These are phyloP conservation scores for Obelidium mucronatum DNA, from an alignment of 192 early-diverging fungal genomes.

Conservation along the genomic window DNA sequence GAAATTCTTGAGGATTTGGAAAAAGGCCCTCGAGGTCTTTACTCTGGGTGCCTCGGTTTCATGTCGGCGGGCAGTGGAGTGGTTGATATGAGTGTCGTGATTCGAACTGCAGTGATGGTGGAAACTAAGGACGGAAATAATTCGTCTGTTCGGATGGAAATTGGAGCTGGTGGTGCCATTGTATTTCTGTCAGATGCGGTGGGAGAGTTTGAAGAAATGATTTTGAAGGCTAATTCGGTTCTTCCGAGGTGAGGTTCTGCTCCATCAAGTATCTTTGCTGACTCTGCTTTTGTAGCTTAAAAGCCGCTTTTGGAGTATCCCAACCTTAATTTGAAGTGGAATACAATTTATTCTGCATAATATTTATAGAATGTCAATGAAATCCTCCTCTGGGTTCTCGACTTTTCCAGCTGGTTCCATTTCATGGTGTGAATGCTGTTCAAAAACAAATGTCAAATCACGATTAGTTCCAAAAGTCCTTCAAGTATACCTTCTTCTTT, in stretches of 20 bases:
- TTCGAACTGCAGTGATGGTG: constrained; percentile 82
- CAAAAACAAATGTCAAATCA: no score
- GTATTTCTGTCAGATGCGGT: constrained; percentile 83
- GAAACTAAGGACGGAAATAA: neutral
- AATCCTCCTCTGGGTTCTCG: no score
- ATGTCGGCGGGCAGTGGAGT: constrained; percentile 65
- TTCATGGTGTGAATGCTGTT: no score
- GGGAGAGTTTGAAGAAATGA: constrained; percentile 89
- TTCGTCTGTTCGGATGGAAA: constrained; percentile 53
- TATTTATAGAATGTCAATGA: no score
- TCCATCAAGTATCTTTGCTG: no score
- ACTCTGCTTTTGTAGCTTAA: no score
- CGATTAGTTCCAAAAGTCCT: no score
- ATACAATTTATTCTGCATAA: no score
- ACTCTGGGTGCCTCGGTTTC: constrained; percentile 92
- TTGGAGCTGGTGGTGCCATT: constrained; percentile 95
- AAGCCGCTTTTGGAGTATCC: no score
- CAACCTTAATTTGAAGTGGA: no score
- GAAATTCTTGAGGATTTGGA: constrained; percentile 82
- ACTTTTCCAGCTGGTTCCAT: no score
- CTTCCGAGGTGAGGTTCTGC: constrained; percentile 45
- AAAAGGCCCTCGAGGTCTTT: constrained; percentile 73
- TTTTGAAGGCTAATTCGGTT: constrained; percentile 72
- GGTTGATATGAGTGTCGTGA: constrained; percentile 87
- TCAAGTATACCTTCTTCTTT: constrained; percentile 23